These are phyloP conservation scores for Aspergillus quadricinctus DNA, from an alignment of 2,329 filamentous ascomycete genomes.

Conservation along the genomic window DNA sequence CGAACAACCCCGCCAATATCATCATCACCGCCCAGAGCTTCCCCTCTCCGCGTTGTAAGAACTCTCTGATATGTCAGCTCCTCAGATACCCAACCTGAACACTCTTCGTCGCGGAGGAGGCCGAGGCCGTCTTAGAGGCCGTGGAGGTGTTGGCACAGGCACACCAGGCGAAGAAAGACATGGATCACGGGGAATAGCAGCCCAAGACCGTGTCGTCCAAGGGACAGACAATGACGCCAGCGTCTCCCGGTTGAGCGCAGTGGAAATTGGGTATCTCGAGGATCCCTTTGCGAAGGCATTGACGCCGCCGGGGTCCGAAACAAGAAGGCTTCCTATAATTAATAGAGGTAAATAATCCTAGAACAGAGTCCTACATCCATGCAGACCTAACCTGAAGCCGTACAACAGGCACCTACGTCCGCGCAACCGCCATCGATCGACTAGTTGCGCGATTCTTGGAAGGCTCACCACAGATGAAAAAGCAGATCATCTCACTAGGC, in stretches of 20 bases:
- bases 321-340: slow-evolving; percentile 79
- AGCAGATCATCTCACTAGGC: slow-evolving; percentile 85
- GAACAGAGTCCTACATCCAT: slow-evolving; percentile 8
- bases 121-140: slow-evolving; percentile 47
- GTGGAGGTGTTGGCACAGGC: slow-evolving; percentile 22
- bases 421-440: slow-evolving; percentile 75
- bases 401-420: slow-evolving; percentile 76
- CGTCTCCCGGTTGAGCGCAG: slow-evolving; percentile 81
- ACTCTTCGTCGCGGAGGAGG: slow-evolving; percentile 52
- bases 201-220: slow-evolving; percentile 72
- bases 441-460: slow-evolving; percentile 69
- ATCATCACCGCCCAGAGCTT: slow-evolving; percentile 15
- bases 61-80: slow-evolving; percentile 57
- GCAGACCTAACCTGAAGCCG: neutral
- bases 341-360: slow-evolving; percentile 65
- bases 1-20: slow-evolving; percentile 8
- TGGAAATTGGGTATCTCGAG: slow-evolving; percentile 75
- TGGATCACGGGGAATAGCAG: slow-evolving; percentile 29
- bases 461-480: slow-evolving; percentile 21
- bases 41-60: slow-evolving; percentile 8
- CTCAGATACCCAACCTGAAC: slow-evolving; percentile 74
- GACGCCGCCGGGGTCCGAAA: slow-evolving; percentile 46
- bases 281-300: slow-evolving; percentile 75
- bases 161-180: slow-evolving; percentile 17
- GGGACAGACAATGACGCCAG: slow-evolving; percentile 89